Evolutionary conservation across 129 eudicot species (phyloP), one percentile per base, ranked within the genome.

Genomic region (Rutidosis leptorrhynchoides): DNA sequence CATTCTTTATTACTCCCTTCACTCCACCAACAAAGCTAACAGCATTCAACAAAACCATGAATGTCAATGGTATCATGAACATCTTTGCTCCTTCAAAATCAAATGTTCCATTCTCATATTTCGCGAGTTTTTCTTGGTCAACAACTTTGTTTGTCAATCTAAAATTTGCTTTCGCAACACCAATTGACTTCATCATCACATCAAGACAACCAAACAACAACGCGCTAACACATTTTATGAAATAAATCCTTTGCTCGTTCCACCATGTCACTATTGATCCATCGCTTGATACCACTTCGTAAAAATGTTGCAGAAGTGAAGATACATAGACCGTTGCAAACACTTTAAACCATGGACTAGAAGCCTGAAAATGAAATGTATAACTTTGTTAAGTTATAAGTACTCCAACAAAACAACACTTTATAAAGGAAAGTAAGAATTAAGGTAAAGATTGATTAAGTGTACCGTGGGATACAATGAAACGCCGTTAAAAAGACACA

Each of bases 181-280:
- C 93, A 11, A 81, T 5, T 21, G 75, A 56, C 72, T 87, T 90
- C 83, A 81, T 59, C 30, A 79, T 20, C 23, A 76, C 93, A 32
- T 90, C 95, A 3, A 81, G 24, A 73, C 83, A 77, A 60, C 96
- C 97, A 62, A 84, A 90, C 21, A 84, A 23, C 68, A 72, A 79
- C 2, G 96, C 87, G 12, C 90, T 77, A 0, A 87, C 66, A 20
- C 85, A 48, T 74, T 78, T 87, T 54, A 91, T 83, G 64, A 81
- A 62, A 81, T 80, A 91, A 15, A 90, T 84, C 49, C 93, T 81
- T 26, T 76, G 82, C 46, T 87, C 97, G 42, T 87, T 84, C 97
- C 92, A 87, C 88, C 87, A 81, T 77, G 95, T 81, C 67, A 53
- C 62, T 2, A 83, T 2, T 65, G 90, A 52, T 17, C 92, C 94